Base-by-base conservation (phyloP, 176 grass and related monocot species). In the Carex parvula region DNA sequence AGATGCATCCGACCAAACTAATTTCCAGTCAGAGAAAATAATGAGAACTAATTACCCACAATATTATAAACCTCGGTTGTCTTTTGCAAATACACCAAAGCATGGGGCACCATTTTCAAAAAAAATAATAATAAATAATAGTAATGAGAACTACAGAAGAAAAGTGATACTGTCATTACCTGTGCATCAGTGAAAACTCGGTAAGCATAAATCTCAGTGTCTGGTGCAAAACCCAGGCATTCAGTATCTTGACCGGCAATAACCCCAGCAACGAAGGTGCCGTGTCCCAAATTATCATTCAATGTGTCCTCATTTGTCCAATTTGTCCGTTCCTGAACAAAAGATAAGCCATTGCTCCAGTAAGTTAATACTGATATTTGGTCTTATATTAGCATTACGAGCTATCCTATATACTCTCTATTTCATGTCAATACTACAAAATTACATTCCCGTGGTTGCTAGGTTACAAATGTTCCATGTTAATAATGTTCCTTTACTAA, bases 261-360 rank as follows among this genome's bases (percentile, higher is more conserved):
- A 85, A 98, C 95, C 57, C 95, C 95, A 57, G 95, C 95, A 87
- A 98, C 95, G 86, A 98, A 98, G 78, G 95, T 98, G 79, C 92
- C 95, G 39, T 98, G 95, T 2, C 95, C 92, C 88, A 98, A 88
- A 88, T 98, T 98, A 84, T 95, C 95, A 86, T 98, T 98, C 85
- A 98, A 70, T 8, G 95, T 98, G 75, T 98, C 92, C 89, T 98
- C 95, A 83, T 94, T 98, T 90, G 95, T 98, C 95, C 95, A 98
- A 89, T 98, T 98, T 85, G 95, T 93, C 37, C 92, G 90, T 87
- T 98, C 95, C 95, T 98, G 82, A 80, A 90, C 67, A 91, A 66
- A 72, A 86, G 72, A 69, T 37, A 18, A 79, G n/a, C 79, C 85
- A 89, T 12, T 24, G 20, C 41, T 70, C 0, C 44, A 26, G 24